Conservation (phyloP, 805 yeast species). For the Tetrapisispora fleetii region DNA sequence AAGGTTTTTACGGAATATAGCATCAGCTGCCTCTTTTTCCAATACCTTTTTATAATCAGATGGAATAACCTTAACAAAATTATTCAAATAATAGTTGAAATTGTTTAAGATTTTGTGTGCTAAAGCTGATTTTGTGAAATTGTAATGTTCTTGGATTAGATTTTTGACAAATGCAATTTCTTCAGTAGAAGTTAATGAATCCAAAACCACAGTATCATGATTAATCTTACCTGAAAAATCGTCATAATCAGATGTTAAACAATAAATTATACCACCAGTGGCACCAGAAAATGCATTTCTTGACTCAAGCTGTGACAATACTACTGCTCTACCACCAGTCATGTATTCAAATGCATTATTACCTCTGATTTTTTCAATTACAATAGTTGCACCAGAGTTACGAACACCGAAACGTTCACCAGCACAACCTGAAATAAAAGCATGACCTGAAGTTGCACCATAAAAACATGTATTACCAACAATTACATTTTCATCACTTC, state of each 20-base stretch:
- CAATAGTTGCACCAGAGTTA: conserved; percentile 96
- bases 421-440: conserved; percentile 92
- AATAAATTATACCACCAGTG: conserved; percentile 99
- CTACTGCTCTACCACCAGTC: conserved; percentile 98
- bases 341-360: conserved; percentile 98
- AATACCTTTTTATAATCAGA: conserved; percentile 83
- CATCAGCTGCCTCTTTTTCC: conserved; percentile 65
- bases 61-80: conserved; percentile 91
- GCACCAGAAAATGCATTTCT: conserved; percentile 88
- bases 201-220: conserved; percentile 69
- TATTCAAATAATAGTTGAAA: conserved; percentile 79
- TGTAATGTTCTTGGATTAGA: conserved; percentile 88
- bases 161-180: conserved; percentile 93
- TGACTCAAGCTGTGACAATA: conserved; percentile 84
- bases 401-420: conserved; percentile 98
- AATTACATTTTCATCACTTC: conserved; percentile 92
- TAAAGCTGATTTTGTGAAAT: conserved; percentile 85
- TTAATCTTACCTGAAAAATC: conserved; percentile 78
- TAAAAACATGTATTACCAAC: conserved; percentile 96
- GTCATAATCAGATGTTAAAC: conserved; percentile 80
- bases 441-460: conserved; percentile 94
- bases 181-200: conserved; percentile 68
- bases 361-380: conserved; percentile 87
- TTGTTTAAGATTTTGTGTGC: conserved; percentile 76
- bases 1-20: conserved; percentile 45